phyloP scores from a whole-genome alignment of 2,329 filamentous ascomycete genomes.

The Neoarthrinium moseri region DNA sequence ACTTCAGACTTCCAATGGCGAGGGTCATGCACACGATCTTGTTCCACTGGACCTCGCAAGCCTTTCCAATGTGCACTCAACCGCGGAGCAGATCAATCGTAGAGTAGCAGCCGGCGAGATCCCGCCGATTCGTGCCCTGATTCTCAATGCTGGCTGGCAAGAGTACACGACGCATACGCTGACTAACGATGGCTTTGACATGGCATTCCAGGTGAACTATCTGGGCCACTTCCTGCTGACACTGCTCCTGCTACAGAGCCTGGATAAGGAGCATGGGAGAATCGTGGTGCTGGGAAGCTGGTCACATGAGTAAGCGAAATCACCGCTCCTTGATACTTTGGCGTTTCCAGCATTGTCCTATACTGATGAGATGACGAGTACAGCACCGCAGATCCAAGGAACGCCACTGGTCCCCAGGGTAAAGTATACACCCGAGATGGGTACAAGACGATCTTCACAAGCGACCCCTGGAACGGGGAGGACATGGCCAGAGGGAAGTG shows the following conservation, averaged over 20 bases:
- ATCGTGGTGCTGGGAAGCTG: constrained; percentile 30
- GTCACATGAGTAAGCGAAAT: constrained; percentile 29
- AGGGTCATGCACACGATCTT: constrained; percentile 30
- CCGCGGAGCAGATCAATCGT: constrained; percentile 16
- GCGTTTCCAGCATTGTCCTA: too few species aligned
- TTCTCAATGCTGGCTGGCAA: constrained; percentile 23
- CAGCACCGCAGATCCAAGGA: neutral
- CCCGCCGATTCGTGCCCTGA: constrained; percentile 23
- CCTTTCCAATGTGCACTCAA: constrained; percentile 16
- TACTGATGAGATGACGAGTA: neutral
- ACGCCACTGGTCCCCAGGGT: neutral
- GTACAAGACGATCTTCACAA: constrained; percentile 21
- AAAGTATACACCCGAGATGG: constrained; percentile 18
- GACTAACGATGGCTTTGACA: constrained; percentile 31
- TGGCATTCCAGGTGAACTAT: constrained; percentile 30
- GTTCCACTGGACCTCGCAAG: constrained; percentile 23
- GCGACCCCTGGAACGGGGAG: constrained; percentile 17
- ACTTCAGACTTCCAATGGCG: constrained; percentile 19
- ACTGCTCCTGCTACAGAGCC: constrained; percentile 30
- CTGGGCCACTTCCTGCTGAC: constrained; percentile 31
- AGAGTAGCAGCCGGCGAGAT: constrained; percentile 20
- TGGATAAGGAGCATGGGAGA: constrained; percentile 30
- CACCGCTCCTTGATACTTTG: neutral
- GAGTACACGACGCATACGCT: constrained; percentile 24
- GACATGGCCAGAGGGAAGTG: constrained; percentile 24